A percentile compares a stretch with the other conserved stretches of the same genome.
phyloP scores from a whole-genome alignment of 2,329 filamentous ascomycete genomes.

The Furcasterigmium furcatum region DNA sequence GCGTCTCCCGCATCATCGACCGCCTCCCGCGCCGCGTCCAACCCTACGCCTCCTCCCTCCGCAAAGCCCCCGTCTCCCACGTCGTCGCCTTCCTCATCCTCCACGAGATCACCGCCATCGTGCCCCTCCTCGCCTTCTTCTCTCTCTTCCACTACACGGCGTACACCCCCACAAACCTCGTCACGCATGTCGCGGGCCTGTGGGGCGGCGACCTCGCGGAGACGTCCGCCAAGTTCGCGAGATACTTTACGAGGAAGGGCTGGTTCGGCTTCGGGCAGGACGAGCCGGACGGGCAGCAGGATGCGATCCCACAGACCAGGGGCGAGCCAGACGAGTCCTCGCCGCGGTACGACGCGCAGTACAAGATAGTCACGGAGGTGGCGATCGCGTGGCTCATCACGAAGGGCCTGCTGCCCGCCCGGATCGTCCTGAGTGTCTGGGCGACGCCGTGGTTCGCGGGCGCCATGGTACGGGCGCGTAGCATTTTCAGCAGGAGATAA shows the following conservation, averaged over 20 bases:
- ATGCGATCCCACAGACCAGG: too few relatives aligned
- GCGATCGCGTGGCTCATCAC: constrained; percentile 89
- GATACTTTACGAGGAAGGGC: constrained; percentile 73
- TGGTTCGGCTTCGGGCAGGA: constrained; percentile 67
- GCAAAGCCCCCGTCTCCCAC: constrained; percentile 76
- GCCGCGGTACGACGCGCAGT: constrained; percentile 38
- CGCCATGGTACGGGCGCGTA: constrained; percentile 44
- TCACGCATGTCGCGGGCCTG: constrained; percentile 41
- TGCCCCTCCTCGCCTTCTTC: constrained; percentile 74
- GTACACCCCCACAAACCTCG: constrained; percentile 62
- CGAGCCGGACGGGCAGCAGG: constrained; percentile 14
- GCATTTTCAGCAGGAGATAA: constrained; percentile 22
- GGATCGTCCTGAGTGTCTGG: constrained; percentile 79
- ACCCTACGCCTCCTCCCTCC: constrained; percentile 66
- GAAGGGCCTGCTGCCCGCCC: constrained; percentile 75
- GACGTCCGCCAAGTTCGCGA: constrained; percentile 71
- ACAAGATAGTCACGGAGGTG: constrained; percentile 63
- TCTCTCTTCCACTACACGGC: constrained; percentile 76
- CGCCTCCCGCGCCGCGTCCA: constrained; percentile 65
- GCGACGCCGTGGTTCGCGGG: constrained; percentile 90
- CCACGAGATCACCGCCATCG: constrained; percentile 85
- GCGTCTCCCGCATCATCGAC: constrained; percentile 42
- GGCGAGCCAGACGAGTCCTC: constrained; percentile 29
- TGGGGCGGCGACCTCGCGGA: constrained; percentile 24
- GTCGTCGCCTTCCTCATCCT: constrained; percentile 82